Base-by-base conservation (phyloP, 1,139 yeast genomes). In the Candida sanyaensis region DNA sequence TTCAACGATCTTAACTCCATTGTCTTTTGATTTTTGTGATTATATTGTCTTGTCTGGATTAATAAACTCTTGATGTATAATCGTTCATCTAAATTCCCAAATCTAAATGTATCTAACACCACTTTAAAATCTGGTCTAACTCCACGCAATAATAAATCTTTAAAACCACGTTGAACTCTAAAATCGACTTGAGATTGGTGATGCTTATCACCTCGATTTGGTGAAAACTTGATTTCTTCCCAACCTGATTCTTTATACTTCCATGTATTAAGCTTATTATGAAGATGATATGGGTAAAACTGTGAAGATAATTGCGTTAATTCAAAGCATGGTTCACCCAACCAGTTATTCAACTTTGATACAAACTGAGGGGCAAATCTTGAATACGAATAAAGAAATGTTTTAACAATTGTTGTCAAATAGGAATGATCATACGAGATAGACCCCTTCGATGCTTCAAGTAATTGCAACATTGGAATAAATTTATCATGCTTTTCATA, bases 351-450 rank as follows among this genome's bases (percentile, higher is more conserved):
- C 37, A 70, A 62, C 23, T 50, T 42, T 1, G 52, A 47, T 28
- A 60, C 55, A 41, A 72, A 71, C 4, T 57, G 59, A 5, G 54
- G 55, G 0, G 71, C 69, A 37, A 62, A 57, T 45, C 69, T 62
- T 2, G 78, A 77, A 50, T 70, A 73, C 0, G 73, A 61, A 34
- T 57, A 55, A 4, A 73, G 59, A 52, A 71, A 73, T 0, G 71
- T 55, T 29, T 66, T 64, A 46, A 61, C 69, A 4, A 72, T 47
- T 17, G 59, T 56, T 12, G 54, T 54, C 28, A 70, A 50, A 47
- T 61, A 68, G 2, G 57, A 51, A n/a, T 55, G 55, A 31, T 60
- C 41, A 40, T 41, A 52, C 1, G 55, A 48, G 58, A 67, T 12
- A 51, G 55, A n/a, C 62, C 48, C 17, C 11, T 40, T 40, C 4